Evolutionary conservation across 169 alveolate species (phyloP), one percentile per base, ranked within the genome.

Genomic region (Perkinsus marinus): DNA sequence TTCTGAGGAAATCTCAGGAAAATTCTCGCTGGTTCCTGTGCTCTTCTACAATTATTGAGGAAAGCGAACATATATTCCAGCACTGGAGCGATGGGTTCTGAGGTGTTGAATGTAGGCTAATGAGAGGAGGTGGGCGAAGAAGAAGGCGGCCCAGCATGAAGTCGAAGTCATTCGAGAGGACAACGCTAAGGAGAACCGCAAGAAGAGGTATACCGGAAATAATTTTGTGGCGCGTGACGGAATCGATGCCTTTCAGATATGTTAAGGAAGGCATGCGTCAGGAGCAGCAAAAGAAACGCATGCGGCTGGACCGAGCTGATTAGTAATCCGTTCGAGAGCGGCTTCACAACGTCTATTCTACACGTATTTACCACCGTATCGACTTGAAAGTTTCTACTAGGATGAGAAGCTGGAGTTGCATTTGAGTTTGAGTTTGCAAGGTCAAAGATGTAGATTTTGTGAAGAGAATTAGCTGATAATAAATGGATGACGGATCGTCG

Each of bases 61-160:
- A n/a, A n/a, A n/a, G n/a, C n/a, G n/a, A n/a, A n/a, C n/a, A n/a
- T n/a, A n/a, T n/a, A n/a, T n/a, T n/a, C n/a, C n/a, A n/a, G n/a
- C n/a, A n/a, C n/a, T n/a, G n/a, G n/a, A n/a, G n/a, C n/a, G 79
- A 26, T 57, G 26, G 22, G 22, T 57, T 13, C 7, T 57, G 79
- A 57, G 22, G 79, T 57, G 68, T 16, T 16, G 79, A 6, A 2
- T 57, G 46, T 26, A 93, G 68, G 90, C 68, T 90, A 43, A 91
- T 43, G 89, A 47, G 68, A 30, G 94, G 91, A 39, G 90, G 91
- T 39, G 57, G 92, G 79, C 89, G 46, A 89, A 93, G 90, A 90
- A 93, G 94, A 91, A 90, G 93, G 92, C 43, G 57, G 39, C 94
- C 94, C 89, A 68, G 91, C 13, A 93, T 89, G 79, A 91, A 22